Percentiles rank a stretch among this genome's conserved stretches.
These are phyloP conservation scores for Arachnomyces sp. DNA, from an alignment of 2,329 filamentous ascomycete genomes.

Conservation along the genomic window DNA sequence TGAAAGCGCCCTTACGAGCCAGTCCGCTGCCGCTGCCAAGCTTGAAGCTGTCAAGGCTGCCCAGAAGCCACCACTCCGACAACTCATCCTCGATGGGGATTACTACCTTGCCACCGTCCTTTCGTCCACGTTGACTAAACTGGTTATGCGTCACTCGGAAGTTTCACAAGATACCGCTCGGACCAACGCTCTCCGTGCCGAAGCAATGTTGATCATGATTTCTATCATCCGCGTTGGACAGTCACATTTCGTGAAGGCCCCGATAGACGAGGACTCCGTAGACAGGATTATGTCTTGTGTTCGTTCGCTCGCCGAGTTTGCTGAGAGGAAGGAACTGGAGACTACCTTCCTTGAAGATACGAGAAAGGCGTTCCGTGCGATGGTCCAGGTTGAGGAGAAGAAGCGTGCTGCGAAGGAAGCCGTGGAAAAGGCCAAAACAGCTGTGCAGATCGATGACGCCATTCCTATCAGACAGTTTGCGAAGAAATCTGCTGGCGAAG, in stretches of 20 bases:
- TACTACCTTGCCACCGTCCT: constrained; percentile 93
- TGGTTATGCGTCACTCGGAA: constrained; percentile 95
- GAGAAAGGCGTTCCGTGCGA: constrained; percentile 86
- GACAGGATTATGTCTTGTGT: constrained; percentile 98
- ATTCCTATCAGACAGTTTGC: constrained; percentile 86
- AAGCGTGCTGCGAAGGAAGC: constrained; percentile 95
- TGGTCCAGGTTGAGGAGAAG: constrained; percentile 96
- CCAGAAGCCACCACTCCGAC: constrained; percentile 87
- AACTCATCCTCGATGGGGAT: constrained; percentile 92
- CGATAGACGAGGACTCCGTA: constrained; percentile 96
- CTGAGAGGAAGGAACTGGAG: constrained; percentile 81
- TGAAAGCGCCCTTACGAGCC: constrained; percentile 88
- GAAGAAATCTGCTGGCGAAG: constrained; percentile 79
- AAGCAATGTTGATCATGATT: constrained; percentile 99
- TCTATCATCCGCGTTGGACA: constrained; percentile 96
- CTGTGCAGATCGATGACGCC: constrained; percentile 91
- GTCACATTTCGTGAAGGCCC: constrained; percentile 96
- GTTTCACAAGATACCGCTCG: constrained; percentile 78
- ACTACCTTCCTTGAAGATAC: constrained; percentile 91
- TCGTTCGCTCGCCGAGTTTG: constrained; percentile 81
- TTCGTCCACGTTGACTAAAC: constrained; percentile 90
- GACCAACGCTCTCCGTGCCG: constrained; percentile 87
- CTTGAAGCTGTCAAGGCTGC: constrained; percentile 95
- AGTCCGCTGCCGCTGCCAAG: constrained; percentile 80
- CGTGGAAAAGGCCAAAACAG: constrained; percentile 82